Base-by-base conservation (phyloP, 2,329 filamentous ascomycete species). In the Simplicillium sp. region DNA sequence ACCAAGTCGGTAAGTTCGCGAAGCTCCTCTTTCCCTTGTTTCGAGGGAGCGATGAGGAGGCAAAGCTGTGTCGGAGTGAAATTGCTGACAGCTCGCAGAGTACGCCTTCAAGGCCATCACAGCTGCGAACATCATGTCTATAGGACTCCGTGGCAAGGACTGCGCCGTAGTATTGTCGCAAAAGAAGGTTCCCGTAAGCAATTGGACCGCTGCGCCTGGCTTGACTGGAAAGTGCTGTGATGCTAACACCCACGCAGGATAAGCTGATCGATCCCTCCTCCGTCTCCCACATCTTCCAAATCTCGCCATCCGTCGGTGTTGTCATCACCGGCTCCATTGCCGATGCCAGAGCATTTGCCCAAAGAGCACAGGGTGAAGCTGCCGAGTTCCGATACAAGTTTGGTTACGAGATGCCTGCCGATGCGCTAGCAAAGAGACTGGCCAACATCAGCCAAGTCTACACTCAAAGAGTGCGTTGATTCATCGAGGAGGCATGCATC, bases 31-130 rank as follows among this genome's bases (percentile, higher is more conserved):
- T n/a, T 15, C n/a, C 9, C 34, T 36, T 29, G 12, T 43, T 40
- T 39, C 39, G 29, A 39, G 42, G 43, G 46, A 44, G 44, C 41
- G 38, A 33, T 11, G 36, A 40, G 38, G 46, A 40, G 38, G 42
- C 25, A 16, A 43, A 40, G 39, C 42, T 40, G 37, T 42, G 37
- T 28, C 34, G 34, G 32, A 44, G 56, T 58, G 48, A 59, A 50
- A 35, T 41, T 34, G 25, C 15, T 42, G 32, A 39, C 31, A n/a
- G 18, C 28, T 17, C 11, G 54, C 62, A 97, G 92, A 98, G 77
- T 98, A 98, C 90, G 92, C 92, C 55, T 98, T 98, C 82, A 98
- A 98, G 74, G 92, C 92, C 44, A 98, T 98, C 68, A 98, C 92
- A 54, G 90, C 92, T 46, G 92, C 92, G 54, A 97, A 97, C 68